These are phyloP conservation scores for Candida parachauliodes DNA, from an alignment of 805 yeast genomes.

Conservation along the genomic window DNA sequence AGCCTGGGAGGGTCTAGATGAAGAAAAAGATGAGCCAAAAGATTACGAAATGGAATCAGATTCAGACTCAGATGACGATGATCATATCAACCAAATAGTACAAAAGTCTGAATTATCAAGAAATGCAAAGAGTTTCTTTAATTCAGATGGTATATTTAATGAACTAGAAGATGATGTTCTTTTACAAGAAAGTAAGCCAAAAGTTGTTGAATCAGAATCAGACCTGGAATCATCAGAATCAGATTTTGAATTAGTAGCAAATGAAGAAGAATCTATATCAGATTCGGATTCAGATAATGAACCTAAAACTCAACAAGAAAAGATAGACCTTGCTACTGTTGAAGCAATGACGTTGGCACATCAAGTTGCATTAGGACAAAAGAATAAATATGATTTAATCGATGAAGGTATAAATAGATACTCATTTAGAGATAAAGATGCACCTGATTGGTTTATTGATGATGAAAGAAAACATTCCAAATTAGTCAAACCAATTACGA, in stretches of 20 bases:
- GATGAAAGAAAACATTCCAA: constrained; percentile 87
- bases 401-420: constrained; percentile 92
- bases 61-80: constrained; percentile 52
- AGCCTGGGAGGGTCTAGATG: constrained; percentile 70
- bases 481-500: constrained; percentile 86
- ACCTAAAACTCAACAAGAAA: constrained; percentile 50
- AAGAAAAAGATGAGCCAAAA: constrained; percentile 29
- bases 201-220: constrained; percentile 5
- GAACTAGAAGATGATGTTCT: constrained; percentile 48
- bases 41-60: constrained; percentile 41
- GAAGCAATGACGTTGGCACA: constrained; percentile 99
- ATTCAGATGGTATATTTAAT: constrained; percentile 37
- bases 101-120: constrained; percentile 38
- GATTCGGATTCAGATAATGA: constrained; percentile 39
- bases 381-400: constrained; percentile 76
- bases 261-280: constrained; percentile 30
- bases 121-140: constrained; percentile 37
- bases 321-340: constrained; percentile 82
- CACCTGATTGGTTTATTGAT: constrained; percentile 96
- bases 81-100: constrained; percentile 52
- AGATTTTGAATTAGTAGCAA: constrained; percentile 43
- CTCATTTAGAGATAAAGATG: constrained; percentile 84
- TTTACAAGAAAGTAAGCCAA: constrained; percentile 34
- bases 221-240: constrained; percentile 25
- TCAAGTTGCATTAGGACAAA: constrained; percentile 87